Evolutionary conservation across 768 basidiomycete genomes (phyloP), one percentile per base, ranked within the genome.

Genomic region (Tulasnella sp.): DNA sequence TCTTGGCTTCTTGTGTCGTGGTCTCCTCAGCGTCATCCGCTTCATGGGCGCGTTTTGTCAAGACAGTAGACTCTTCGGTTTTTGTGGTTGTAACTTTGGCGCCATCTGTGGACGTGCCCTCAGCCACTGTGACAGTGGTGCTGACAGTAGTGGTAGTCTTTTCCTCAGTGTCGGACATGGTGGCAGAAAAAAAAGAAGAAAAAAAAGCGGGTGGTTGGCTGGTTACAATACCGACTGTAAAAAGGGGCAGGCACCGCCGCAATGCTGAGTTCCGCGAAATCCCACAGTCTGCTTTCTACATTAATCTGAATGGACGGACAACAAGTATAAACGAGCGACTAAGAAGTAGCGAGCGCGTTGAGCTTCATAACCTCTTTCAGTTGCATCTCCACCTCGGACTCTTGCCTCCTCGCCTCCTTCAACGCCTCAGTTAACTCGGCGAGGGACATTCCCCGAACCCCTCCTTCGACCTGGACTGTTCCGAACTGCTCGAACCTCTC

Each of bases 341-440:
- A 69, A 16, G 64, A 31, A 37, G 64, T 28, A 69, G 64, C 64
- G 6, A 37, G 34, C 16, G 31, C 64, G 76, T 83, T 82, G 40
- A 76, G 54, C 75, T 91, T 90, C 93, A 96, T 94, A 14, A 90
- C 87, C 86, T 94, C 93, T 83, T 89, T 89, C 72, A 96, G 87
- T 85, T 94, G 93, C 42, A 90, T 89, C 86, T 94, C 94, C 1
- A 91, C 93, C 85, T 91, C 92, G 82, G 89, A 88, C 24, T 92
- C 91, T 31, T 90, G 92, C 85, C 93, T 92, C 85, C 90, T 93
- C 1, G 93, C 93, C 73, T 92, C 90, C 42, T 84, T 87, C 37
- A 95, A 86, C 84, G 92, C 93, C 87, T 91, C 90, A 86, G 95
- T 93, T 82, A 96, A 86, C 86, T 96, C 94, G 41, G 92, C 90